phyloP scores from a whole-genome alignment of 306 rosid genomes.

The Urtica urens region DNA sequence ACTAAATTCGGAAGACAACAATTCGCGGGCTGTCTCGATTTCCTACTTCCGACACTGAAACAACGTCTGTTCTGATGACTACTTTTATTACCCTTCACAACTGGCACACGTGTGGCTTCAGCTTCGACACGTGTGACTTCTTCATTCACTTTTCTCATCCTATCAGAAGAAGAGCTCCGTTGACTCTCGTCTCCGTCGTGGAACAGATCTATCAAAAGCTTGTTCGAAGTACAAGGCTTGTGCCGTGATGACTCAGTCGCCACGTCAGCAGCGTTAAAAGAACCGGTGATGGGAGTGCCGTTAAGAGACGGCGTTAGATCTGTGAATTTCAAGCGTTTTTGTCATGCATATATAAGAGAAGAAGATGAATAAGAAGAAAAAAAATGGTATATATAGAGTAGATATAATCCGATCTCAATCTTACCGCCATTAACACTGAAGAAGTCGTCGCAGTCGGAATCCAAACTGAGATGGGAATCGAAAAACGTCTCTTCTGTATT shows the following conservation, averaged over 20 bases:
- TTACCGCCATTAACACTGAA: slow-evolving; percentile 39
- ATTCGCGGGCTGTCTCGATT: slow-evolving; percentile 15
- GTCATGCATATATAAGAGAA: not conserved
- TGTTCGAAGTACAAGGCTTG: slow-evolving; percentile 20
- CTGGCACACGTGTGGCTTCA: too few species aligned
- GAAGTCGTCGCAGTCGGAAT: slow-evolving; percentile 44
- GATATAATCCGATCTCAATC: not conserved
- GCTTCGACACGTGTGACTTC: not conserved
- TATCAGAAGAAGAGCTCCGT: too few species aligned
- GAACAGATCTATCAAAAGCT: slow-evolving; percentile 35
- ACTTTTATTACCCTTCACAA: not conserved
- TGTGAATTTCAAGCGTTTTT: not conserved
- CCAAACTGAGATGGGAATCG: slow-evolving; percentile 19
- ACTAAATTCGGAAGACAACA: slow-evolving; percentile 30
- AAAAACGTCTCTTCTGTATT: slow-evolving; percentile 24
- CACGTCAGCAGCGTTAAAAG: not conserved
- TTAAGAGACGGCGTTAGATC: slow-evolving; percentile 28
- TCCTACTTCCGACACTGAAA: slow-evolving; percentile 12
- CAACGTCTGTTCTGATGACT: not conserved
- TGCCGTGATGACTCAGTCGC: not conserved
- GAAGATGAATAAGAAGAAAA: too few species aligned
- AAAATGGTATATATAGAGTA: too few species aligned
- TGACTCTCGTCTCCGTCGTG: slow-evolving; percentile 7
- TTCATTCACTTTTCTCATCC: slow-evolving; percentile 4
- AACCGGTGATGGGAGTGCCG: slow-evolving; percentile 11